Percentiles rank a stretch among this genome's conserved stretches.
phyloP scores from a whole-genome alignment of 1,284 basidiomycete genomes.

The Cryptococcus sp. region DNA sequence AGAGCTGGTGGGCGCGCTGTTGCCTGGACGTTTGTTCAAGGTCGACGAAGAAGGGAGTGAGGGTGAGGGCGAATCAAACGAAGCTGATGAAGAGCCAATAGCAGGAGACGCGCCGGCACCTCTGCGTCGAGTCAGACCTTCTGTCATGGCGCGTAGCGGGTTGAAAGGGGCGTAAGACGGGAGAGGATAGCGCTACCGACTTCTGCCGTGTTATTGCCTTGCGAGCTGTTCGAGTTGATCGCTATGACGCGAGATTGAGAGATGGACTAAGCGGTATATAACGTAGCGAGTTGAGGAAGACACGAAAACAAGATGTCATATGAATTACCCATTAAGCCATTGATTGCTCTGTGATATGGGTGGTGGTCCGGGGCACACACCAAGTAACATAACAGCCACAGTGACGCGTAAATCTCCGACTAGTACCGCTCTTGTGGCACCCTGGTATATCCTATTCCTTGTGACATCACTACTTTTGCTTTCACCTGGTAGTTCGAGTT shows the following conservation, averaged over 20 bases:
- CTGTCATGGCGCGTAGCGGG: slow-evolving; percentile 37
- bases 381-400: too few relatives aligned
- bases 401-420: background rate
- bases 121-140: slow-evolving; percentile 52
- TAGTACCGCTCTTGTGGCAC: background rate
- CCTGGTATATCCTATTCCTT: background rate
- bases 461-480: background rate
- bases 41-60: slow-evolving; percentile 15
- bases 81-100: slow-evolving; percentile 23
- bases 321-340: too few relatives aligned
- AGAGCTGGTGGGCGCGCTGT: slow-evolving; percentile 21
- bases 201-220: too few relatives aligned
- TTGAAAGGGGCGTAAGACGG: background rate
- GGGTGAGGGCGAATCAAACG: slow-evolving; percentile 14
- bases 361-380: too few relatives aligned
- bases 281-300: too few relatives aligned
- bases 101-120: slow-evolving; percentile 43
- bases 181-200: too few relatives aligned
- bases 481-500: too few relatives aligned
- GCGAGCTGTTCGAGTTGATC: too few relatives aligned
- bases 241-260: too few relatives aligned
- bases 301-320: too few relatives aligned
- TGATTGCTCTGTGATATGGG: too few relatives aligned
- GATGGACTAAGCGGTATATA: too few relatives aligned
- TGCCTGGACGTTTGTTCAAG: slow-evolving; percentile 16